These are phyloP conservation scores for Arachnomyces sp. DNA, from an alignment of 2,329 filamentous ascomycete genomes.

Conservation along the genomic window DNA sequence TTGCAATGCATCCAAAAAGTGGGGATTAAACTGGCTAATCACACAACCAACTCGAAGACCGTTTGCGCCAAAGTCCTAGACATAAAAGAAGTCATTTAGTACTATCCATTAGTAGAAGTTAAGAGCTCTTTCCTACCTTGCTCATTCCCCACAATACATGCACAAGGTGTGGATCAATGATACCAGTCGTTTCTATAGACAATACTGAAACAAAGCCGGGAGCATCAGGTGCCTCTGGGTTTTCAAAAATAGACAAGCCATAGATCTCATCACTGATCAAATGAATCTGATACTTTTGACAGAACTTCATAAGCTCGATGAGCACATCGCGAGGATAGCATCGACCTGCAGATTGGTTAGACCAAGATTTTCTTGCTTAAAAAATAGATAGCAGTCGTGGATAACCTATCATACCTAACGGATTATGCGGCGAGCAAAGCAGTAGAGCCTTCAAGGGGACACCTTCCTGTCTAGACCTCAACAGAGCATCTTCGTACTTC, in stretches of 20 bases:
- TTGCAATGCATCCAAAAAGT: no score
- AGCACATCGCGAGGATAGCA: constrained; percentile 40
- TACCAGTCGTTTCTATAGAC: constrained; percentile 31
- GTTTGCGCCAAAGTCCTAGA: constrained; percentile 47
- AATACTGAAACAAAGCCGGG: constrained; percentile 40
- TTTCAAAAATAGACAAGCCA: constrained; percentile 43
- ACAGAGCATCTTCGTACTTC: constrained; percentile 32
- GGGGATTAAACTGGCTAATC: constrained; percentile 23
- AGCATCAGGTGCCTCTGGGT: constrained; percentile 25
- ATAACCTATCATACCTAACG: constrained; percentile 26
- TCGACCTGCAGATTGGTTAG: constrained; percentile 32
- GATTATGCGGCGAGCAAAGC: constrained; percentile 40
- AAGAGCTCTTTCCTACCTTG: constrained; percentile 25
- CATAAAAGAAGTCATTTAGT: no score
- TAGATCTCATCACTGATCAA: constrained; percentile 53
- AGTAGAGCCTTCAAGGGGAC: constrained; percentile 34
- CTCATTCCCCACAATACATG: constrained; percentile 44
- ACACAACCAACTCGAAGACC: constrained; percentile 42
- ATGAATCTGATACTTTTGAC: constrained; percentile 43
- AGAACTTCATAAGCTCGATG: constrained; percentile 41
- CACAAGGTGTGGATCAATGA: constrained; percentile 43
- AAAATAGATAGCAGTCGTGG: constrained; percentile 33
- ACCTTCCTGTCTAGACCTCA: constrained; percentile 23
- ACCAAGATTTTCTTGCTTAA: constrained; percentile 35
- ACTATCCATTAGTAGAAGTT: no score